A percentile compares a stretch with the other conserved stretches of the same genome.
Evolutionary conservation across 345 rosid species (phyloP).

Genomic region (Syzygium oleosum): DNA sequence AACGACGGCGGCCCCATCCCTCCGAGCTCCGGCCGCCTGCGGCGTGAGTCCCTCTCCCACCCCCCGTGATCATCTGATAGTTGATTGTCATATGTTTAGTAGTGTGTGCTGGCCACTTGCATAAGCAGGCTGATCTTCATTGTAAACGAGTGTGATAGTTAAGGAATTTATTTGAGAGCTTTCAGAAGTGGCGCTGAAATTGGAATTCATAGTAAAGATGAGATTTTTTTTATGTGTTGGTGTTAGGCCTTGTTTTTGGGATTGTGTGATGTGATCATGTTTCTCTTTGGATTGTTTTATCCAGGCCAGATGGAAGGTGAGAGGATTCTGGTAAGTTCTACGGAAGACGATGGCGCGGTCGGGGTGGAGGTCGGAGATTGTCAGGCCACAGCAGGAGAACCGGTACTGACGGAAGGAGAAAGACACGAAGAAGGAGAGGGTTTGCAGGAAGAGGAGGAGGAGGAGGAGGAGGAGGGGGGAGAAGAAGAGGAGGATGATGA

Average conservation of each 20-base stretch:
- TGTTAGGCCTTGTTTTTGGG: neutral
- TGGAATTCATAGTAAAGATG: neutral
- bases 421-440: neutral
- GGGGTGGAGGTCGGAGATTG: neutral
- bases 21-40: neutral
- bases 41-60: neutral
- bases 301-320: neutral
- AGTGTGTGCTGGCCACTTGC: neutral
- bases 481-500: conserved; percentile 9
- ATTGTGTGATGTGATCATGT: neutral
- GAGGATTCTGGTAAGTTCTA: neutral
- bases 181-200: neutral
- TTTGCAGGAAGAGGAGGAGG: conserved; percentile 14
- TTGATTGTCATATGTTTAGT: neutral
- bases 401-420: neutral
- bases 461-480: conserved; percentile 3
- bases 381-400: neutral
- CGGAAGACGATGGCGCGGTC: neutral
- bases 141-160: neutral
- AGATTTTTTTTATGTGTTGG: neutral
- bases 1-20: neutral
- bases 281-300: neutral
- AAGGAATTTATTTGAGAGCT: neutral
- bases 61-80: neutral
- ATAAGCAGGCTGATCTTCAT: neutral